Base-by-base conservation (phyloP, 2,329 filamentous ascomycete species). In the Fusarium multiceps region DNA sequence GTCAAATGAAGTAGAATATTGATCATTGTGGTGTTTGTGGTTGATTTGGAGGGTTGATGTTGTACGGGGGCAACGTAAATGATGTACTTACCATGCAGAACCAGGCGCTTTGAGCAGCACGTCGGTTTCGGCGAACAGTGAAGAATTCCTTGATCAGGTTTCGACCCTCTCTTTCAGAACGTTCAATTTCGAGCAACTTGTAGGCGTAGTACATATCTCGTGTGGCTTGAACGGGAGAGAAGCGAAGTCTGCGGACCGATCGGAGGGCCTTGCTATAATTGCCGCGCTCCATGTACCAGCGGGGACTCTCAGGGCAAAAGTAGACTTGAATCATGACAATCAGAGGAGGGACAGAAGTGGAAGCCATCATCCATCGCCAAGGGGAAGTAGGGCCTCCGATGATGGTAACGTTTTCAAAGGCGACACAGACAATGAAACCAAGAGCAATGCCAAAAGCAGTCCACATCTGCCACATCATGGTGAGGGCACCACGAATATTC, bases 241-340 rank as follows among this genome's bases (percentile, higher is more conserved):
- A 84, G 5, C 86, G 83, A 6, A 87, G 79, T 4, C 80, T 80
- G 16, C 74, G 76, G 1, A 86, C 78, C 2, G 84, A 85, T 6
- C 77, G 66, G 66, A 82, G 84, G 7, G 86, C 86, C 37, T 83
- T 80, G 43, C 68, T 70, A 66, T 83, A 82, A 20, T 77, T 78
- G 1, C 82, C 81, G 58, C 84, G 85, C 41, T 85, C 84, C 75
- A 87, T 85, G 57, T 82, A 84, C 84, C 85, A 87, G 25, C 85
- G 81, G 5, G 85, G 85, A 3, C 83, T 86, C 59, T 87, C 85
- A 0, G 86, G 85, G 43, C 85, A 87, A 57, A 86, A 81, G 56
- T 83, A 88, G n/a, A 88, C 81, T 46, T 85, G 82, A 11, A 84
- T 7, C 59, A 86, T 75, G 16, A 89, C 80, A 4, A 86, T 79